These are phyloP conservation scores for Ambrosia artemisiifolia DNA, from an alignment of 129 eudicot species.

Conservation along the genomic window DNA sequence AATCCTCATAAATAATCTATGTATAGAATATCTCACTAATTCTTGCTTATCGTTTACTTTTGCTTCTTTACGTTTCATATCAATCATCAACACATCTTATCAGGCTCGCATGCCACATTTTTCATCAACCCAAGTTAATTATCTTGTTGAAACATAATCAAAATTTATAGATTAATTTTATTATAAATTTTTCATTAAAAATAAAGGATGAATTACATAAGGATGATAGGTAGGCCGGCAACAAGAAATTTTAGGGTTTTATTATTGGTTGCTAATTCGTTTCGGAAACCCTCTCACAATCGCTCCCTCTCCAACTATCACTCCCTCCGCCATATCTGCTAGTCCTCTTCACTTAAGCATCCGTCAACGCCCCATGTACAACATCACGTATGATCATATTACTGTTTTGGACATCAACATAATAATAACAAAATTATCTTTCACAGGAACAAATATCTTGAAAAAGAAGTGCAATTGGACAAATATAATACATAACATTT, in stretches of 20 bases:
- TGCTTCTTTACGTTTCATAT: background rate
- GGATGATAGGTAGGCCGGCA: no score
- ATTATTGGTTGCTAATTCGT: no score
- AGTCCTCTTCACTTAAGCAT: no score
- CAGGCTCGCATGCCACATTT: background rate
- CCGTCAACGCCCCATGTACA: no score
- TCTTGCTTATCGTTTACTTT: constrained; percentile 1
- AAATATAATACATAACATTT: constrained; percentile 16
- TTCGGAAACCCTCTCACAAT: no score
- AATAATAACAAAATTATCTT: background rate
- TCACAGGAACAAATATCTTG: background rate
- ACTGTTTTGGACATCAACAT: background rate
- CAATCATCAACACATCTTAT: background rate
- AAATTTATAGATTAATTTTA: background rate
- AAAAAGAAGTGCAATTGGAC: background rate
- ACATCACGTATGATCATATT: no score
- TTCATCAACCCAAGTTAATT: background rate
- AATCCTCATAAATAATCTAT: background rate
- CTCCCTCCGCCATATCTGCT: no score
- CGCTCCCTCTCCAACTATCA: no score
- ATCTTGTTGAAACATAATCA: background rate
- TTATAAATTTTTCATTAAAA: no score
- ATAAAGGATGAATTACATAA: no score
- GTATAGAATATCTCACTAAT: background rate
- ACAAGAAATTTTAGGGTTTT: no score